A percentile compares a stretch with the other conserved stretches of the same genome.
phyloP scores from a whole-genome alignment of 202 grass and related monocot genomes.

The Zoysia matrella region DNA sequence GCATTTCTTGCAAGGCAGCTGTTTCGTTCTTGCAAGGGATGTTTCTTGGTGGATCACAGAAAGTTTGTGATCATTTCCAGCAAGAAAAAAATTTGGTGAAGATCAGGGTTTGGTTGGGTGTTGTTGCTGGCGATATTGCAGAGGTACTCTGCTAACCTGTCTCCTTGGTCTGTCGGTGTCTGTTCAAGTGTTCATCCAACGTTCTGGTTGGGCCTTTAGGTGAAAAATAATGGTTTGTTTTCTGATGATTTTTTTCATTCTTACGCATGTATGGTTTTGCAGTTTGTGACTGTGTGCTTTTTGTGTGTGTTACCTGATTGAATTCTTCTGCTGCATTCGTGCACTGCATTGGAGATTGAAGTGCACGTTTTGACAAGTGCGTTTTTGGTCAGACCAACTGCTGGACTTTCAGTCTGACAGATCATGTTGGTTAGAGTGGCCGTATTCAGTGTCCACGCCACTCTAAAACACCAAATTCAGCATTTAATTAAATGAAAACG shows the following conservation, averaged over 20 bases:
- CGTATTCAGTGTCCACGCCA: neutral
- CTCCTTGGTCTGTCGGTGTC: conserved; percentile 16
- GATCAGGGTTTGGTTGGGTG: conserved; percentile 20
- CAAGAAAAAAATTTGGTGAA: too few species aligned
- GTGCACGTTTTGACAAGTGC: conserved; percentile 11
- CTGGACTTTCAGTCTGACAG: neutral
- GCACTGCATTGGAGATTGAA: conserved; percentile 7
- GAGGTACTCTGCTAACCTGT: neutral
- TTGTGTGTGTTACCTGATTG: conserved; percentile 1
- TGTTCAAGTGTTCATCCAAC: conserved; percentile 12
- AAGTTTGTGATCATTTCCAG: conserved; percentile 19
- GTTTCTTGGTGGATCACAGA: conserved; percentile 35
- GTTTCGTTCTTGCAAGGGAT: conserved; percentile 17
- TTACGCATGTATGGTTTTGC: neutral
- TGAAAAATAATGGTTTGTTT: neutral
- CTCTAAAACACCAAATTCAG: neutral
- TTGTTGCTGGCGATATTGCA: conserved; percentile 27
- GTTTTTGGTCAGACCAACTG: conserved; percentile 40
- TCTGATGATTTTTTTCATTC: too few species aligned
- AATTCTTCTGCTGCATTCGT: conserved; percentile 15
- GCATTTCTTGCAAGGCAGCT: conserved; percentile 52
- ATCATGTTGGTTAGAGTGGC: neutral
- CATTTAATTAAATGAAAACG: neutral
- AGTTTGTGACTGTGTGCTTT: neutral
- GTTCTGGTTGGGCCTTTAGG: conserved; percentile 13